These are phyloP conservation scores for Hydrangea macrophylla DNA, from an alignment of 148 eudicot species.

Conservation along the genomic window DNA sequence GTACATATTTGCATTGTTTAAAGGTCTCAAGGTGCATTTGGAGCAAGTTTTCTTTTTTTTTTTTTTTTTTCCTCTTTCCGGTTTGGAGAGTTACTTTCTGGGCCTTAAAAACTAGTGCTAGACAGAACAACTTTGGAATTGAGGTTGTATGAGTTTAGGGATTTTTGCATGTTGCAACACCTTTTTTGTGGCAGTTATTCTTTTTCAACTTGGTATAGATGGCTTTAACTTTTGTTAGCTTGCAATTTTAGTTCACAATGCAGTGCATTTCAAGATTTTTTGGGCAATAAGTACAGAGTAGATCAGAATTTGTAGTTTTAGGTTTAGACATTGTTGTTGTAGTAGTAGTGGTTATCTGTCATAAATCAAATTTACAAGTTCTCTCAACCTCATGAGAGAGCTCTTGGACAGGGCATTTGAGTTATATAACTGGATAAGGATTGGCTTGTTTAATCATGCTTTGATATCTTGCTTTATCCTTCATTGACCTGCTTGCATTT, in stretches of 20 bases:
- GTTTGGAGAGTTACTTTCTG: not conserved
- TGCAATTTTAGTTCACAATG: not conserved
- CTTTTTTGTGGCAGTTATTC: not conserved
- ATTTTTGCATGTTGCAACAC: not conserved
- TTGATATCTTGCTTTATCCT: too few species aligned
- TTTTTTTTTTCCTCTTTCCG: too few species aligned
- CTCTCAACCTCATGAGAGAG: too few species aligned
- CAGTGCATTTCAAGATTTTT: not conserved
- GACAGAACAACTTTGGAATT: slow-evolving; percentile 5
- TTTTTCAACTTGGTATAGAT: not conserved
- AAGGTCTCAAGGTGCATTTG: slow-evolving; percentile 12
- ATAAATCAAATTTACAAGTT: too few species aligned
- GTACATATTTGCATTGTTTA: slow-evolving; percentile 18
- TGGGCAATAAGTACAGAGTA: not conserved
- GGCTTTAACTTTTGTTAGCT: not conserved
- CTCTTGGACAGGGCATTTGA: too few species aligned
- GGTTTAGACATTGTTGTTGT: not conserved
- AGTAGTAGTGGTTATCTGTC: too few species aligned
- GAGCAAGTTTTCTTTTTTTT: not conserved
- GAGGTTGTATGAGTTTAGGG: not conserved
- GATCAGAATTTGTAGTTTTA: not conserved
- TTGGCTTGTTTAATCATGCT: too few species aligned
- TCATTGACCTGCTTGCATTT: too few species aligned
- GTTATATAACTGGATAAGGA: too few species aligned
- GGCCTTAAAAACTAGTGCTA: not conserved